Evolutionary conservation across 495 filamentous ascomycete species (phyloP).

Genomic region (Penicillium turbatum): DNA sequence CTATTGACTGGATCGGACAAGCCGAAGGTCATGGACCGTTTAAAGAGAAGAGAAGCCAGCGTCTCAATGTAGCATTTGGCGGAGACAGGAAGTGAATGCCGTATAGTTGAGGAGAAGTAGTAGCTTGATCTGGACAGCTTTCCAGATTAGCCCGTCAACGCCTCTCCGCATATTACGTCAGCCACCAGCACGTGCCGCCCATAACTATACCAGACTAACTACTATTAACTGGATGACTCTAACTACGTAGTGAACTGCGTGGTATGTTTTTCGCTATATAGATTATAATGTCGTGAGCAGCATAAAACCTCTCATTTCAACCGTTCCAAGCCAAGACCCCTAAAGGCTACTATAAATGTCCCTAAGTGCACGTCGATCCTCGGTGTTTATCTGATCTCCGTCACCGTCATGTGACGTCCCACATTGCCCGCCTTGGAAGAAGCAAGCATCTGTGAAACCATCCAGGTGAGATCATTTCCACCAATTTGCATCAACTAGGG

Average conservation of each 20-base stretch:
- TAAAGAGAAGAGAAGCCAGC: conserved; percentile 11
- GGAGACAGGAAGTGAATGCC: conserved; percentile 4
- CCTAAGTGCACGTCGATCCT: not conserved
- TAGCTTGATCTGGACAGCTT: conserved; percentile 41
- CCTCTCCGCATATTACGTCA: conserved; percentile 39
- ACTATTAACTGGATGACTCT: not conserved
- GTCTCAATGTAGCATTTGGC: conserved; percentile 21
- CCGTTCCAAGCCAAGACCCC: no score
- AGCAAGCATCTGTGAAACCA: not conserved
- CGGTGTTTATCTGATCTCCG: conserved; percentile 23
- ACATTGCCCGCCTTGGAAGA: conserved; percentile 3
- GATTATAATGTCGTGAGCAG: not conserved
- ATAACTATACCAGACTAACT: conserved; percentile 1
- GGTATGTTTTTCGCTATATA: not conserved
- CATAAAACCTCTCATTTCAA: not conserved
- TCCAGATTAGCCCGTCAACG: conserved; percentile 18
- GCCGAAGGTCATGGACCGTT: conserved; percentile 31
- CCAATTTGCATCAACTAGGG: not conserved
- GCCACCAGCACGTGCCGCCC: conserved; percentile 21
- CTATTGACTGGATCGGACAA: conserved; percentile 23
- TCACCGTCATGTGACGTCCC: conserved; percentile 22
- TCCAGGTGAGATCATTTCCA: not conserved
- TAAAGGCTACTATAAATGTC: not conserved
- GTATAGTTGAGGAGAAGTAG: conserved; percentile 3
- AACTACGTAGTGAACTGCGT: not conserved